Evolutionary conservation across 768 basidiomycete species (phyloP).

Genomic region (Pleurotus djamor): DNA sequence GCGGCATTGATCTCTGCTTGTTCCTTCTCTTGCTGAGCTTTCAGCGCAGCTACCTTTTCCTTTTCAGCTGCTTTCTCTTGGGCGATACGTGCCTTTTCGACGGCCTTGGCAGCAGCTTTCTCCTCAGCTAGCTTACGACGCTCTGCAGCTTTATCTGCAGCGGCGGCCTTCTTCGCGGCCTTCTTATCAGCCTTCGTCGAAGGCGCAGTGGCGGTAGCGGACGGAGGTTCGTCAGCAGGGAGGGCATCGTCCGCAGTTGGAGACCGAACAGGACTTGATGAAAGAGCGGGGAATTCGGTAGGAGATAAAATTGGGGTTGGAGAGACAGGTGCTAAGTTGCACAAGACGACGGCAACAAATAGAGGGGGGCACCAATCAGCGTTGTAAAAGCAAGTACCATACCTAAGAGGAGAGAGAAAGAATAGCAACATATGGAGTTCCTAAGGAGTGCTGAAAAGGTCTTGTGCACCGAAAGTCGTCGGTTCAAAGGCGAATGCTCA

Average conservation of each 20-base stretch:
- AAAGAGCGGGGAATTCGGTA: slow-evolving; percentile 76
- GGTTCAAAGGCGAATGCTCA: slow-evolving; percentile 41
- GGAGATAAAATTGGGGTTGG: slow-evolving; percentile 48
- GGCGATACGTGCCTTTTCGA: slow-evolving; percentile 51
- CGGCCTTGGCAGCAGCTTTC: slow-evolving; percentile 52
- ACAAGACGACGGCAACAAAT: slow-evolving; percentile 27
- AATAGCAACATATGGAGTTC: slow-evolving; percentile 19
- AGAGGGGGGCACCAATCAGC: slow-evolving; percentile 40
- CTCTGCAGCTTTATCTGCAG: slow-evolving; percentile 61
- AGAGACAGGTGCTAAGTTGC: slow-evolving; percentile 37
- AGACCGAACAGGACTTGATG: slow-evolving; percentile 23
- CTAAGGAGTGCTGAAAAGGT: slow-evolving; percentile 10
- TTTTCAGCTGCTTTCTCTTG: slow-evolving; percentile 56
- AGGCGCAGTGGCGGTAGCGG: slow-evolving; percentile 33
- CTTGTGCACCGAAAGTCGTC: slow-evolving; percentile 20
- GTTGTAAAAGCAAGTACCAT: slow-evolving; percentile 49
- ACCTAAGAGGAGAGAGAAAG: slow-evolving; percentile 28
- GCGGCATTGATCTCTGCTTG: slow-evolving; percentile 32
- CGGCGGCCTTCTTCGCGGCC: slow-evolving; percentile 63
- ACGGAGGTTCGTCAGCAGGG: slow-evolving; percentile 24
- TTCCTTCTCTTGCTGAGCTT: slow-evolving; percentile 34
- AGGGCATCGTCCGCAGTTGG: slow-evolving; percentile 24
- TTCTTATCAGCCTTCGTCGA: slow-evolving; percentile 61
- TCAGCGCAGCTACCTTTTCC: slow-evolving; percentile 38
- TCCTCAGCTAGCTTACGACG: slow-evolving; percentile 55